Evolutionary conservation across 306 rosid species (phyloP), one percentile per base, ranked within the genome.

Genomic region (Castanea mollissima): DNA sequence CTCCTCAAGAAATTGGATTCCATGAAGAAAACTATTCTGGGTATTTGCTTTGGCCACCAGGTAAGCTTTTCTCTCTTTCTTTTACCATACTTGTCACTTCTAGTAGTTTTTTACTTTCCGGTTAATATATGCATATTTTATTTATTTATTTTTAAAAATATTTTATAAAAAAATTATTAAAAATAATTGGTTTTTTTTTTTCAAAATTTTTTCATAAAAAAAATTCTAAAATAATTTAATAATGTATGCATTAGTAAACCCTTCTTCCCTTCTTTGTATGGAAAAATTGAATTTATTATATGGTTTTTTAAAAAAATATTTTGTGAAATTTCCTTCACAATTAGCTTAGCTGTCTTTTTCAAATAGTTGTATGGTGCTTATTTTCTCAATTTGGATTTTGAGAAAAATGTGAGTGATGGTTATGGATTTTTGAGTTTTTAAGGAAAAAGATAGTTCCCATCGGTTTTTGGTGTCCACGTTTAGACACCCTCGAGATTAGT

Each of bases 41-140:
- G 97, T 54, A 85, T 94, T 87, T 94, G 99, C 91, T 92, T 92
- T 54, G 96, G 96, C 27, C 97, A 92, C 67, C 97, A 92, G 96
- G 97, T 92, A 80, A 5, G 1, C 59, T 41, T 9, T 52, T 27
- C 14, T 32, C 56, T 13, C 23, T 6, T 60, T 32, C 1, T 0
- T 10, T 0, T 72, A 49, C 16, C 54, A 12, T 12, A 49, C 16
- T 49, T 3, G 1, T 49, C 16, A 49, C 5, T 49, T 3, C 16
- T 12, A 49, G 16, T 49, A 49, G 12, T 41, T 7, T 41, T 41
- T 41, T 41, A 41, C 46, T 41, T 41, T 41, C 46, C 46, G 46
- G 46, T 8, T 38, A 8, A 41, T 8, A 41, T 41, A 41, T 41
- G 46, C 46, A 41, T 41, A 0, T 41, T 7, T 2, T 41, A 41